Evolutionary conservation across 352 stramenopile genomes (phyloP).

Genomic region (Pythium grandisporangium): DNA sequence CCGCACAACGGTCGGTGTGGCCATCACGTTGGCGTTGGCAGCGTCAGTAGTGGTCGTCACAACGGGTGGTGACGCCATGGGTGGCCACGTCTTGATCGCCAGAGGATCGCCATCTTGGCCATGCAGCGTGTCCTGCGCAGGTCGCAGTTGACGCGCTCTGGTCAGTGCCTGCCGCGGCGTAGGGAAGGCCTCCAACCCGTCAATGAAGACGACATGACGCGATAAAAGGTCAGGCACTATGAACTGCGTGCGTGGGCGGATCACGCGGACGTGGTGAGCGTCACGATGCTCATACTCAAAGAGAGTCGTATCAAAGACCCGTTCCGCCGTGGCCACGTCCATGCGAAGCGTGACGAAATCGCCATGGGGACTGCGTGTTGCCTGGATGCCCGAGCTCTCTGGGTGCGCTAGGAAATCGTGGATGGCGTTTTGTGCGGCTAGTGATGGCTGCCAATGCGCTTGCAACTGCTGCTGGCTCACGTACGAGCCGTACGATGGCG

Average conservation of each 20-base stretch:
- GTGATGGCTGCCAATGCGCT: conserved; percentile 26
- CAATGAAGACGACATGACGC: conserved; percentile 41
- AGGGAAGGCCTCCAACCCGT: conserved; percentile 65
- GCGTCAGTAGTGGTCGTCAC: too few species aligned
- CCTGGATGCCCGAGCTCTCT: conserved; percentile 5
- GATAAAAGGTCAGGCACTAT: conserved; percentile 24
- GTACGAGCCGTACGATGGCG: conserved; percentile 40
- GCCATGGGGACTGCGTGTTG: conserved; percentile 14
- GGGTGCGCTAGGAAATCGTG: conserved; percentile 9
- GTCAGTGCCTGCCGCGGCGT: conserved; percentile 57
- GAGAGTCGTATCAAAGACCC: conserved; percentile 39
- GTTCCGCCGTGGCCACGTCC: conserved; percentile 27
- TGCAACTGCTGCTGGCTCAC: conserved; percentile 18
- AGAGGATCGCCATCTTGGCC: conserved; percentile 24
- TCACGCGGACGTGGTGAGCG: conserved; percentile 18
- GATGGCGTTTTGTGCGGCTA: conserved; percentile 10
- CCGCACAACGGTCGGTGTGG: conserved; percentile 36
- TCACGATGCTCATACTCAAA: conserved; percentile 32
- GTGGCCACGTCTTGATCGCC: conserved; percentile 16
- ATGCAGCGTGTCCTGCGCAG: conserved; percentile 23
- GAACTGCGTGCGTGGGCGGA: conserved; percentile 30
- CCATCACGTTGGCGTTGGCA: conserved; percentile 11
- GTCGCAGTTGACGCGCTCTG: too few species aligned
- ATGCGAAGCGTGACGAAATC: conserved; percentile 44
- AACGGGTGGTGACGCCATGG: too few species aligned